Conservation (phyloP, 176 grass and related monocot genomes). For the Oryza glumipatula region DNA sequence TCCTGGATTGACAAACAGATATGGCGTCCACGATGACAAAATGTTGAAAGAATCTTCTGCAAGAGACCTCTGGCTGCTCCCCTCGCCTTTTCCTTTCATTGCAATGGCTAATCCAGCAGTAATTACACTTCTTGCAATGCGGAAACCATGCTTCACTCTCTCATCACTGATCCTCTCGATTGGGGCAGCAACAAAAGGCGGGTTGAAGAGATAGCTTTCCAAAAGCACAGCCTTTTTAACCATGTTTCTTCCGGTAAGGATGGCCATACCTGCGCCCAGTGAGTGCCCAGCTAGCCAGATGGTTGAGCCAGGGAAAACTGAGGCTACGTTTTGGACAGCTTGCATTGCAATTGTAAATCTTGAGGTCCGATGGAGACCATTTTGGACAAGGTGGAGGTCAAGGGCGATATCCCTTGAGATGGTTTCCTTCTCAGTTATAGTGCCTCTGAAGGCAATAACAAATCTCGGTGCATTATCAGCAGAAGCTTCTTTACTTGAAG, state of each 20-base stretch:
- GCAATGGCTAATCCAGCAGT: constrained; percentile 79
- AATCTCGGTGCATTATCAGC: constrained; percentile 67
- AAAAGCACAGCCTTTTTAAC: constrained; percentile 69
- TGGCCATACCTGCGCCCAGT: constrained; percentile 71
- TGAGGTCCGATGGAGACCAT: constrained; percentile 78
- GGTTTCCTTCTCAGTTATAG: constrained; percentile 78
- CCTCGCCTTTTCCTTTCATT: constrained; percentile 57
- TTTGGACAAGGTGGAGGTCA: constrained; percentile 71
- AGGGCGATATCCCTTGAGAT: constrained; percentile 78
- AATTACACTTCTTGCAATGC: constrained; percentile 78
- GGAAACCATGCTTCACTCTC: constrained; percentile 85
- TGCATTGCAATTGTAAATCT: constrained; percentile 91
- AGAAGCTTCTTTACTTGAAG: constrained; percentile 44
- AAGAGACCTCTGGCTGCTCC: constrained; percentile 48
- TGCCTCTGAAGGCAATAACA: constrained; percentile 93
- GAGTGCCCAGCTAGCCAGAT: constrained; percentile 91
- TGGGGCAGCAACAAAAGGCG: constrained; percentile 80
- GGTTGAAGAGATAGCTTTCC: constrained; percentile 89
- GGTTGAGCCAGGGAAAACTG: constrained; percentile 54
- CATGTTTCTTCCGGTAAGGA: constrained; percentile 94
- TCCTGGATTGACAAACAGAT: constrained; percentile 78
- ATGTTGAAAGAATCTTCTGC: constrained; percentile 74
- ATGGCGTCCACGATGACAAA: constrained; percentile 72
- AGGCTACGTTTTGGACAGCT: constrained; percentile 77
- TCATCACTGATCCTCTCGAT: constrained; percentile 85